Conservation (phyloP, 2,329 filamentous ascomycete genomes). For the Cordyceps militaris region DNA sequence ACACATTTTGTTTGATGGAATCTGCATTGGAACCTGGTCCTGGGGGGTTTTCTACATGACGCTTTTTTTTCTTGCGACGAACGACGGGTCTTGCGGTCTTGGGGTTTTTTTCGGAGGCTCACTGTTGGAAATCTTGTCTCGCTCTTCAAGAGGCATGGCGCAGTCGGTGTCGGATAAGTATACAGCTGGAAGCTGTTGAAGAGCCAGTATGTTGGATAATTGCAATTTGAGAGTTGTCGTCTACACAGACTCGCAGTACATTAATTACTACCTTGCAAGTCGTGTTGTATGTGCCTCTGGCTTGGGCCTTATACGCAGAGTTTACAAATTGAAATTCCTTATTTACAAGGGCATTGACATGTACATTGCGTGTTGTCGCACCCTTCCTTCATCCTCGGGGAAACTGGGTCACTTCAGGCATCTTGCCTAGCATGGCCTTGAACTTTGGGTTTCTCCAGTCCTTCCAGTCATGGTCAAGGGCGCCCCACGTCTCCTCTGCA, state of each 20-base stretch:
- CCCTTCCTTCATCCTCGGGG: slow-evolving; percentile 16
- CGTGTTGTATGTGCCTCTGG: not conserved
- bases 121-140: not conserved
- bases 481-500: slow-evolving; percentile 46
- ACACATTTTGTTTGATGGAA: not conserved
- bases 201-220: not conserved
- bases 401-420: slow-evolving; percentile 32
- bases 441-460: slow-evolving; percentile 32
- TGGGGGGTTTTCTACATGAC: not conserved
- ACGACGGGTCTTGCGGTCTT: not conserved
- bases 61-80: not conserved
- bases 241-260: too few species aligned
- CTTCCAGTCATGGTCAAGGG: slow-evolving; percentile 36
- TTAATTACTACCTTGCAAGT: not conserved
- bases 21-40: slow-evolving; percentile 5
- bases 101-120: not conserved
- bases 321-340: not conserved
- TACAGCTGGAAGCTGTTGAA: not conserved
- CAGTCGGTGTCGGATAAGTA: not conserved
- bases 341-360: not conserved
- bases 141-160: not conserved
- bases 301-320: not conserved
- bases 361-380: not conserved
- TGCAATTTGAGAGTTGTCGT: too few species aligned
- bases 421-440: slow-evolving; percentile 28